Evolutionary conservation across 768 basidiomycete species (phyloP).

Genomic region (Botryobasidium botryosum): DNA sequence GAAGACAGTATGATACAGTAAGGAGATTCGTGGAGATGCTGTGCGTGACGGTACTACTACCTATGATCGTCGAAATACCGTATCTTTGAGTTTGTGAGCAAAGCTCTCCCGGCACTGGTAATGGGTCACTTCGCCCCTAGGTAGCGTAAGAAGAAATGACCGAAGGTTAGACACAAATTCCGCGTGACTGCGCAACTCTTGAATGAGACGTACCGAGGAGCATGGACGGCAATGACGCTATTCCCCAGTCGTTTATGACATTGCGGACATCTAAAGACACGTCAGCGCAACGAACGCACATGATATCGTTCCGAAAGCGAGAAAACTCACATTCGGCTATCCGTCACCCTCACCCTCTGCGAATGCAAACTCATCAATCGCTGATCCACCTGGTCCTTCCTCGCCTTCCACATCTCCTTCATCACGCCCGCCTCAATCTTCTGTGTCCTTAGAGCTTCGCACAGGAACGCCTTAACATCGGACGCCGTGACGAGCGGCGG

Average conservation of each 20-base stretch:
- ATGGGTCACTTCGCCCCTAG: slow-evolving; percentile 89
- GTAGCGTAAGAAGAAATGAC: background rate
- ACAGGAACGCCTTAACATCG: slow-evolving; percentile 62
- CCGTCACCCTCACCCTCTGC: slow-evolving; percentile 73
- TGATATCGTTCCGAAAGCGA: background rate
- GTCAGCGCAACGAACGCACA: slow-evolving; percentile 2
- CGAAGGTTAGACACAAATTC: background rate
- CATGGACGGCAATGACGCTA: slow-evolving; percentile 87
- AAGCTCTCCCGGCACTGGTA: slow-evolving; percentile 89
- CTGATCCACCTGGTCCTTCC: slow-evolving; percentile 59
- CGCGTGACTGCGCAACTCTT: too few species aligned
- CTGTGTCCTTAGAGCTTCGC: slow-evolving; percentile 47
- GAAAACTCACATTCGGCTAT: slow-evolving; percentile 70
- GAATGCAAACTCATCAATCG: slow-evolving; percentile 60
- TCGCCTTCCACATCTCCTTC: slow-evolving; percentile 51
- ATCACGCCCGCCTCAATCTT: slow-evolving; percentile 54
- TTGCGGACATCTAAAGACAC: slow-evolving; percentile 60
- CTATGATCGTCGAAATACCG: too few species aligned
- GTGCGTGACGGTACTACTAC: too few species aligned
- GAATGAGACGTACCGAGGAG: slow-evolving; percentile 44
- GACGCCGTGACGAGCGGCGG: slow-evolving; percentile 79
- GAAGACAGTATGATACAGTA: too few species aligned
- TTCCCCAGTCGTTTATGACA: slow-evolving; percentile 88
- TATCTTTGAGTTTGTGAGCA: too few species aligned
- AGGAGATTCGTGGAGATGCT: too few species aligned